Base-by-base conservation (phyloP, 2,329 filamentous ascomycete species). In the Cordyceps javanica region DNA sequence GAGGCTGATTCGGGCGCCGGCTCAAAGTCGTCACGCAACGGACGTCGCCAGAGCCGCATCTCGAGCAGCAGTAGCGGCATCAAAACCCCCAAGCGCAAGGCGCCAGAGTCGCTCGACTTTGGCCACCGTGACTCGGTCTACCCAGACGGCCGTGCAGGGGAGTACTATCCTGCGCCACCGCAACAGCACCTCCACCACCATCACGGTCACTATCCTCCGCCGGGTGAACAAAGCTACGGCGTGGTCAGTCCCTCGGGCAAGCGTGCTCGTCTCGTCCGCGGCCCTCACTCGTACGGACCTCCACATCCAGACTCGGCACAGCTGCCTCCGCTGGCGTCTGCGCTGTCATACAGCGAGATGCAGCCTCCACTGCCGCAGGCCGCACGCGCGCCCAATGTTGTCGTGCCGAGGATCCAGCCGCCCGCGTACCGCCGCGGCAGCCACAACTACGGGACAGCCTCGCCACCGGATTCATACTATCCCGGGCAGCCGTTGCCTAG, bases 1-100 rank as follows among this genome's bases (percentile, higher is more conserved):
- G 75, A 73, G 36, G 72, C 73, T 10, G 64, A 67, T 32, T 62
- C 61, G 30, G 61, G 44, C 30, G 16, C 36, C 8, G 30, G 46
- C 5, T 52, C 36, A 26, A 59, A 55, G 32, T 30, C 53, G 2
- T 48, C 30, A 4, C 57, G 52, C 34, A 51, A 23, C 28, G 34
- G 44, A 16, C 66, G 66, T 41, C 57, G 64, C 36, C 63, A 64
- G 49, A 60, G 44, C 28, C 59, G 61, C 34, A 56, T 55, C n/a
- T 21, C 63, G 4, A 46, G 36, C 39, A 54, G 26, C 19, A 13
- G 32, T 48, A 58, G 55, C 41, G 56, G 59, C 30, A 34, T 55
- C 48, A 66, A 62, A 53, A 55, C 60, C 3, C 49, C 63, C 10
- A 68, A 68, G 58, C 60, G 67, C 11, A 68, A 68, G 53, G 62